These are phyloP conservation scores for Elaeis guineensis DNA, from an alignment of 176 grass and related monocot genomes.

Conservation along the genomic window DNA sequence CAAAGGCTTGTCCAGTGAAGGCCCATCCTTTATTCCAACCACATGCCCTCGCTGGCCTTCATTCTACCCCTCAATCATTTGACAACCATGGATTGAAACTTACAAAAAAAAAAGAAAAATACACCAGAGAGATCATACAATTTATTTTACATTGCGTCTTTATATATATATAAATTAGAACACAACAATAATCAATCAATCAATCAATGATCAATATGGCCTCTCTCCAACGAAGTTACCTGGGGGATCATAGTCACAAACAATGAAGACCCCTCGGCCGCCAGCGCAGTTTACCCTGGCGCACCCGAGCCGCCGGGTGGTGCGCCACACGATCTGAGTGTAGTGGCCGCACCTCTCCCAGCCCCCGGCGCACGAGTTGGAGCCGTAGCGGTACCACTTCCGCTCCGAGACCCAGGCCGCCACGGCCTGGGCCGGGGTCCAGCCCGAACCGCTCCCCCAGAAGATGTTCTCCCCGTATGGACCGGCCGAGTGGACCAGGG, in stretches of 20 bases:
- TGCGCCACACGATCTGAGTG: conserved; percentile 72
- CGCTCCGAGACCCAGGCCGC: conserved; percentile 52
- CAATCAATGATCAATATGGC: conserved; percentile 35
- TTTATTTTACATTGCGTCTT: no score
- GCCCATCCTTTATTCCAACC: no score
- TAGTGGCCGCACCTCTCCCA: conserved; percentile 60
- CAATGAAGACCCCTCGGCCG: conserved; percentile 39
- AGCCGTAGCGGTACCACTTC: conserved; percentile 47
- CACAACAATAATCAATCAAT: no score
- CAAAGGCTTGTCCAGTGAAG: no score
- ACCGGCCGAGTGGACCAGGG: conserved; percentile 59
- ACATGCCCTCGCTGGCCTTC: no score
- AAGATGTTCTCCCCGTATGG: conserved; percentile 90
- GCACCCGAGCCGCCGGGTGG: conserved; percentile 28
- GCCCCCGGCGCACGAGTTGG: conserved; percentile 49
- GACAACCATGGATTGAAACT: no score
- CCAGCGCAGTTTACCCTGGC: conserved; percentile 44
- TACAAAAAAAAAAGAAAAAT: no score
- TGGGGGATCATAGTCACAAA: conserved; percentile 74
- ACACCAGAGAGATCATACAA: no score
- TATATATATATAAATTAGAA: no score
- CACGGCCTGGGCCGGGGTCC: conserved; percentile 50
- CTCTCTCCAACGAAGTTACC: conserved; percentile 60
- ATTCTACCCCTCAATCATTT: no score
- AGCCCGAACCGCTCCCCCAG: conserved; percentile 64